phyloP scores from a whole-genome alignment of 2,329 filamentous ascomycete genomes.

The Pseudocercospora crystallina region DNA sequence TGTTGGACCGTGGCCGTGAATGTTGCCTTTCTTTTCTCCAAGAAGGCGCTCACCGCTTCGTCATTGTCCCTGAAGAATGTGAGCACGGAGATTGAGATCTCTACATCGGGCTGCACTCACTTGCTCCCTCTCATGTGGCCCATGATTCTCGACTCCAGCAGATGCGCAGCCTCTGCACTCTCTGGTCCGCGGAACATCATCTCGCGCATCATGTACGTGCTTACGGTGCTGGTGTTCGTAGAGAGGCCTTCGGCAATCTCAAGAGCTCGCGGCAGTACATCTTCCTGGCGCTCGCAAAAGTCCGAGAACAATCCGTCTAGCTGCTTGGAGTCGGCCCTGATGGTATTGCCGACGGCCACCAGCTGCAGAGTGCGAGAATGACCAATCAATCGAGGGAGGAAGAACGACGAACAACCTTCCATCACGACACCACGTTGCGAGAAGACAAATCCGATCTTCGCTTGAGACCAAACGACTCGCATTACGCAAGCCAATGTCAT shows the following conservation, averaged over 20 bases:
- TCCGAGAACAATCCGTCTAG: conserved; percentile 24
- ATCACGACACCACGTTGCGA: conserved; percentile 21
- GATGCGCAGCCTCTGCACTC: conserved; percentile 23
- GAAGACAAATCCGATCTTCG: conserved; percentile 26
- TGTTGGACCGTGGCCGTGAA: conserved; percentile 21
- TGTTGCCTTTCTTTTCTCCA: conserved; percentile 21
- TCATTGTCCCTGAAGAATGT: conserved; percentile 17
- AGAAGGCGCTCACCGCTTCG: conserved; percentile 22
- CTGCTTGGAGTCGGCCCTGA: conserved; percentile 13
- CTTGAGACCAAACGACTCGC: conserved; percentile 20
- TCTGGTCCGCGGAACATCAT: conserved; percentile 21
- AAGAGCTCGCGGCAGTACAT: conserved; percentile 18
- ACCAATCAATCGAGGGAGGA: conserved; percentile 21
- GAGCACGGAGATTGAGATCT: neutral
- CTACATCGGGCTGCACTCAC: conserved; percentile 2
- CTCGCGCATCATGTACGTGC: conserved; percentile 25
- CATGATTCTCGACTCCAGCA: conserved; percentile 23
- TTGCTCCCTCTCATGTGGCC: conserved; percentile 20
- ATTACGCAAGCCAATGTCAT: conserved; percentile 22
- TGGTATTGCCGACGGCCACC: conserved; percentile 12
- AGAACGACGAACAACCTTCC: conserved; percentile 24
- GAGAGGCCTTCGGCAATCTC: conserved; percentile 19
- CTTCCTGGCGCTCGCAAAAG: conserved; percentile 19
- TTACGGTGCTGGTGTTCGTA: conserved; percentile 19
- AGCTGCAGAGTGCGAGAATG: conserved; percentile 18